phyloP scores from a whole-genome alignment of 2,329 filamentous ascomycete species.

The Bipolaris victoriae region DNA sequence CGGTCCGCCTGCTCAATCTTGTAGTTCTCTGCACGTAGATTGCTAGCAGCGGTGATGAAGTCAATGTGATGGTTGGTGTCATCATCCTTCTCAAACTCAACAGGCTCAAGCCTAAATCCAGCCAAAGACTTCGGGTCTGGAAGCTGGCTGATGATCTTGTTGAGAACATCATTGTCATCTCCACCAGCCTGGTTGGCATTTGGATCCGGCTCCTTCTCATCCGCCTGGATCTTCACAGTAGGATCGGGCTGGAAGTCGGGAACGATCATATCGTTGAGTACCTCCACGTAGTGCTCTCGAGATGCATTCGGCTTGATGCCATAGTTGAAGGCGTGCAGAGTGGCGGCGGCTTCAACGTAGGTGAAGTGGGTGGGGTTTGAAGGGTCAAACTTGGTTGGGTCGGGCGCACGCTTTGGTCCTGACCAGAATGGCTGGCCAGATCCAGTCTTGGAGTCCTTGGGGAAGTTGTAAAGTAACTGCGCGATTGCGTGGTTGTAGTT shows the following conservation, averaged over 20 bases:
- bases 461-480: constrained; percentile 95
- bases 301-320: constrained; percentile 85
- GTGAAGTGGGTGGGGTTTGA: constrained; percentile 84
- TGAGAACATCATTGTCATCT: constrained; percentile 77
- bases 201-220: constrained; percentile 93
- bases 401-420: constrained; percentile 94
- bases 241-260: constrained; percentile 92
- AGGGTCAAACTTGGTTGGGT: constrained; percentile 85
- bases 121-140: constrained; percentile 80
- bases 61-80: constrained; percentile 98
- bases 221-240: constrained; percentile 93
- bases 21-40: constrained; percentile 96
- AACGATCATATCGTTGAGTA: constrained; percentile 90
- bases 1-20: constrained; percentile 91
- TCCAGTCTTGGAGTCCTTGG: constrained; percentile 88
- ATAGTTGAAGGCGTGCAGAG: constrained; percentile 97
- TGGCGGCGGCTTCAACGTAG: constrained; percentile 87
- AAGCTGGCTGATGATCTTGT: constrained; percentile 73
- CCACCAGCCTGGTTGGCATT: constrained; percentile 69
- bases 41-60: constrained; percentile 97
- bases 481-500: constrained; percentile 97
- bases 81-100: constrained; percentile 99
- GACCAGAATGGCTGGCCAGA: constrained; percentile 96
- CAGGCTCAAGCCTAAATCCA: constrained; percentile 86
- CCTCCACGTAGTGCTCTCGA: constrained; percentile 74